phyloP scores from a whole-genome alignment of 192 early-diverging fungal genomes.

The Ambispora gerdemannii region DNA sequence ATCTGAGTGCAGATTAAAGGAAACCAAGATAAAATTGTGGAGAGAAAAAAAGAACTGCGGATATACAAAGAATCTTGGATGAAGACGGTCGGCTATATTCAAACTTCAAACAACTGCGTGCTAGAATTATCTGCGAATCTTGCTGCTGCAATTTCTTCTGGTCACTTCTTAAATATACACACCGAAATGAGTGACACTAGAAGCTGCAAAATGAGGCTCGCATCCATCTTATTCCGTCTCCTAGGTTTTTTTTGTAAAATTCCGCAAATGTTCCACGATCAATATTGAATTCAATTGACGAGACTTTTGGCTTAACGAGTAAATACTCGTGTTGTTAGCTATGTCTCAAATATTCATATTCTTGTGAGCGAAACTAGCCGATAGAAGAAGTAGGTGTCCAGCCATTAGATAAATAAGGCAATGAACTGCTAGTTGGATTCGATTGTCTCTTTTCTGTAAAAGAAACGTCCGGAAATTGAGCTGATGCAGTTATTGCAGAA shows the following conservation, averaged over 20 bases:
- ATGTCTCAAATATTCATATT: neutral
- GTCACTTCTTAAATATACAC: neutral
- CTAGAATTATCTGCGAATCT: neutral
- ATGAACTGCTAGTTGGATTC: neutral
- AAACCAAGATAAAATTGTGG: neutral
- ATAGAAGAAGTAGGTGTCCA: slow-evolving; percentile 16
- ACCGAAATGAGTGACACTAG: neutral
- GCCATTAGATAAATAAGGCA: neutral
- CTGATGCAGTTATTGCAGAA: neutral
- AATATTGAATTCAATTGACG: neutral
- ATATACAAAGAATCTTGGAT: neutral
- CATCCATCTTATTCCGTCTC: neutral
- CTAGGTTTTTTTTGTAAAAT: neutral
- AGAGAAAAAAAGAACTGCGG: neutral
- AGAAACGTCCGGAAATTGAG: neutral
- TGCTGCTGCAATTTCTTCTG: neutral
- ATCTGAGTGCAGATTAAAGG: neutral
- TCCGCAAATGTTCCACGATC: neutral
- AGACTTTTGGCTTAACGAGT: neutral
- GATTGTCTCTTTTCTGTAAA: neutral
- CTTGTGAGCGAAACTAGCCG: neutral
- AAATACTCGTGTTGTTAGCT: neutral
- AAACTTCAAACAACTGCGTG: neutral
- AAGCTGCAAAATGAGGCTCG: neutral
- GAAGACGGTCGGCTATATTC: neutral